Evolutionary conservation across 2,329 filamentous ascomycete genomes (phyloP), one percentile per base, ranked within the genome.

Genomic region (Stemphylium beticola): DNA sequence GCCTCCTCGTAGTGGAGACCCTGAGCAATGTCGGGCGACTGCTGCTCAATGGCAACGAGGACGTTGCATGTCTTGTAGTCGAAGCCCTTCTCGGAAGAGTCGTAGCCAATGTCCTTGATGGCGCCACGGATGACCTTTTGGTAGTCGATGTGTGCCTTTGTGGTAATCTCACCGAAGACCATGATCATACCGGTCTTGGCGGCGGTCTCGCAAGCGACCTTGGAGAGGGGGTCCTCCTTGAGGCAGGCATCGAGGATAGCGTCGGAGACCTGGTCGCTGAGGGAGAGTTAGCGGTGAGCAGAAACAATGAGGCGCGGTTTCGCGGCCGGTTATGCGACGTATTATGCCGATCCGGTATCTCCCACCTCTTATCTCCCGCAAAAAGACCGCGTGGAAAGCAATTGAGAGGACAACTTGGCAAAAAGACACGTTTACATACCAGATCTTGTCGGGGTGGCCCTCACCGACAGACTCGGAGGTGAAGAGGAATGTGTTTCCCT

Each of bases 51-150:
- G 81, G 93, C 95, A 73, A 98, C 93, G 71, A 98, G 88, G 75
- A 99, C 87, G 84, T 97, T 98, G 85, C 90, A 93, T 69, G 95
- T 99, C 89, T 98, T 98, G 92, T 97, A 96, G 84, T 99, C 95
- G 82, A 99, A 99, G 62, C 95, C 95, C 88, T 99, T 99, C 73
- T 86, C 84, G 52, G 95, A 98, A 81, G 90, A 87, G 82, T 99
- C 95, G 82, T 98, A 99, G 73, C 95, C 95, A 76, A 99, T 99
- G 77, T 96, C 93, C 87, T 96, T 93, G 87, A 99, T 92, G 77
- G 93, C 87, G 64, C 88, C 81, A 79, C 95, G 93, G 79, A 99
- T 92, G 73, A 97, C 85, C 85, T 93, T 96, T 81, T 99, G 95
- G 89, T 97, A 99, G 85, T 99, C 95, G 71, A 98, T 83, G 69